Evolutionary conservation across 768 basidiomycete genomes (phyloP).

Genomic region (Clavulina sp.): DNA sequence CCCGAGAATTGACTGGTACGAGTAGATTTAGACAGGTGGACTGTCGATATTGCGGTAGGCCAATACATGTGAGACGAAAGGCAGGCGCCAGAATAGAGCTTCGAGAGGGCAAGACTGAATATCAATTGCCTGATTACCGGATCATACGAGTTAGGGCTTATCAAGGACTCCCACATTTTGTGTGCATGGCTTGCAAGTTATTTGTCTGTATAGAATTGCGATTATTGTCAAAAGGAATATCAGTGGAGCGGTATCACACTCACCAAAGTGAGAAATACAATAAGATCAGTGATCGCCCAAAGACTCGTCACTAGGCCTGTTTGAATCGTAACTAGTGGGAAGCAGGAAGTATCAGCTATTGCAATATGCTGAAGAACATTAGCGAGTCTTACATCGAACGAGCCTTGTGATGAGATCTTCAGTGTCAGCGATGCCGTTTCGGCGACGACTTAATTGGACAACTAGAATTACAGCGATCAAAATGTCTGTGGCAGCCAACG

Average conservation of each 20-base stretch:
- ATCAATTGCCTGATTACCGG: too few species aligned
- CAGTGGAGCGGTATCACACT: too few species aligned
- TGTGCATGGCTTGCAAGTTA: not conserved
- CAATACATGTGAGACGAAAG: too few species aligned
- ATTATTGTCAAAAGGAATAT: not conserved
- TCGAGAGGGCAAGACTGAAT: too few species aligned
- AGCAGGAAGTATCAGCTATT: too few species aligned
- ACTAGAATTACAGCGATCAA: not conserved
- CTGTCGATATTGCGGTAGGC: too few species aligned
- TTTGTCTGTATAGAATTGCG: not conserved
- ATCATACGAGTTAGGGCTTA: too few species aligned
- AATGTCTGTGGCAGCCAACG: not conserved
- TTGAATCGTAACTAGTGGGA: conserved; percentile 1
- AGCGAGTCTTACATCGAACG: not conserved
- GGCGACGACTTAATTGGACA: not conserved
- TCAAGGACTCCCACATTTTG: too few species aligned
- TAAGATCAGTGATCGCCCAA: not conserved
- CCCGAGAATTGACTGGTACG: too few species aligned
- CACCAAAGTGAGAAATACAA: not conserved
- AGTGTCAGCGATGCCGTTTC: not conserved
- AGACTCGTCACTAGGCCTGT: not conserved
- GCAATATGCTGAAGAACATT: too few species aligned
- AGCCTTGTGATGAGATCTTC: not conserved
- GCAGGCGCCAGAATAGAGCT: too few species aligned
- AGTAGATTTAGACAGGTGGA: too few species aligned